phyloP scores from a whole-genome alignment of 495 filamentous ascomycete genomes.

The Tricharina praecox region DNA sequence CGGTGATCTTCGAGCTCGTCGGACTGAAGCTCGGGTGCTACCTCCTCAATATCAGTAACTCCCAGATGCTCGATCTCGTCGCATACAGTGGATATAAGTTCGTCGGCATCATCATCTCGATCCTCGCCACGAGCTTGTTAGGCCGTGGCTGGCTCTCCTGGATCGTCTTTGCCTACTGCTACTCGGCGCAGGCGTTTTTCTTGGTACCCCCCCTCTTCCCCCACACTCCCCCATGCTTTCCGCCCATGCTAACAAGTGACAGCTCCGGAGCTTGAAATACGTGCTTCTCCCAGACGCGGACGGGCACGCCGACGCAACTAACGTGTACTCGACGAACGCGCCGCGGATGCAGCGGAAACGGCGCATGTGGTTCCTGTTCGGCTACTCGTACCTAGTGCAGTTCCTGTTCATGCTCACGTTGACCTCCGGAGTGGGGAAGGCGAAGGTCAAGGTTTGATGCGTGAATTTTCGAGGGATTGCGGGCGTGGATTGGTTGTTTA shows the following conservation, averaged over 20 bases:
- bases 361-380: constrained; percentile 85
- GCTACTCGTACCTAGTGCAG: constrained; percentile 88
- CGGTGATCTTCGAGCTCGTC: constrained; percentile 73
- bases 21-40: constrained; percentile 84
- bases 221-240: background rate
- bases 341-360: constrained; percentile 57
- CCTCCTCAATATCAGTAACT: constrained; percentile 73
- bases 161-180: constrained; percentile 77
- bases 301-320: constrained; percentile 45
- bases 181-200: constrained; percentile 87
- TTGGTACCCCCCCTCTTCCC: constrained; percentile 36
- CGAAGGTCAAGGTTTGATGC: background rate
- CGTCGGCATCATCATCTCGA: constrained; percentile 79
- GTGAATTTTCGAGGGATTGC: no score
- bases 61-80: constrained; percentile 74
- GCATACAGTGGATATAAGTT: constrained; percentile 99
- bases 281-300: constrained; percentile 78
- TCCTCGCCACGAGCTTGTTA: constrained; percentile 52
- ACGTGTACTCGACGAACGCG: constrained; percentile 58
- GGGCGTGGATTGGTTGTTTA: no score
- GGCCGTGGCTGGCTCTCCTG: constrained; percentile 72
- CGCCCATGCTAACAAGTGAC: constrained; percentile 8
- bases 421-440: constrained; percentile 28
- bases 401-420: constrained; percentile 91
- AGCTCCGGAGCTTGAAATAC: constrained; percentile 90